These are phyloP conservation scores for Leucoagaricus sp. DNA, from an alignment of 1,284 basidiomycete species.

Conservation along the genomic window DNA sequence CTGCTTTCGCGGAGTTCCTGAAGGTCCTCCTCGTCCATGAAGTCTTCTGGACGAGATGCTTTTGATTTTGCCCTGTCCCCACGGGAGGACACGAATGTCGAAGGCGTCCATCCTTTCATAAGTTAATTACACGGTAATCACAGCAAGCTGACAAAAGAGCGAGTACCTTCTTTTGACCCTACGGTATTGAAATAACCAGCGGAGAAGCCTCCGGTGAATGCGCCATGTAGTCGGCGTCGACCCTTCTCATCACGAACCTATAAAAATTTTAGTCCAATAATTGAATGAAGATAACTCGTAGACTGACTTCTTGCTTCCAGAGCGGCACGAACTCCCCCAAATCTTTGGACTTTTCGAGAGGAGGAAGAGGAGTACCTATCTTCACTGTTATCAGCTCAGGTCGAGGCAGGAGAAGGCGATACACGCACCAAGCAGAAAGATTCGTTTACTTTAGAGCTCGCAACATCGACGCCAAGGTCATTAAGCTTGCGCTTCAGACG, in stretches of 20 bases:
- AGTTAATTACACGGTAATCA: neutral
- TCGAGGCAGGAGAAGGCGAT: neutral
- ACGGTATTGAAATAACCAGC: constrained; percentile 98
- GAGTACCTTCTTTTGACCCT: constrained; percentile 89
- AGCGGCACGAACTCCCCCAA: constrained; percentile 92
- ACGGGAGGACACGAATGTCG: constrained; percentile 88
- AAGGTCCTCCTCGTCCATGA: constrained; percentile 99
- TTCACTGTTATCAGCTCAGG: constrained; percentile 28
- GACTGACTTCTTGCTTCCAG: constrained; percentile 92
- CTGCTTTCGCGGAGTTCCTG: constrained; percentile 75
- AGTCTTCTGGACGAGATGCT: constrained; percentile 78
- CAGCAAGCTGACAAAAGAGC: neutral
- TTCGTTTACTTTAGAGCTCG: constrained; percentile 74
- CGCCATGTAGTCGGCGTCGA: constrained; percentile 89
- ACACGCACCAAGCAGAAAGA: constrained; percentile 81
- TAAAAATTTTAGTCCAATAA: constrained; percentile 17
- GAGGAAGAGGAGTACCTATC: constrained; percentile 92
- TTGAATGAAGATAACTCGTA: constrained; percentile 3
- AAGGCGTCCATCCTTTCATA: constrained; percentile 85
- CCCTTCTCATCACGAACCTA: constrained; percentile 95
- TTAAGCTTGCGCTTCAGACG: constrained; percentile 80
- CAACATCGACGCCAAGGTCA: constrained; percentile 73
- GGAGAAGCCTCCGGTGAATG: constrained; percentile 97
- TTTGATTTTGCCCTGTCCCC: constrained; percentile 69
- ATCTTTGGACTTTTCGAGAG: constrained; percentile 87